phyloP scores from a whole-genome alignment of 306 rosid species.

The Prosopis cineraria region DNA sequence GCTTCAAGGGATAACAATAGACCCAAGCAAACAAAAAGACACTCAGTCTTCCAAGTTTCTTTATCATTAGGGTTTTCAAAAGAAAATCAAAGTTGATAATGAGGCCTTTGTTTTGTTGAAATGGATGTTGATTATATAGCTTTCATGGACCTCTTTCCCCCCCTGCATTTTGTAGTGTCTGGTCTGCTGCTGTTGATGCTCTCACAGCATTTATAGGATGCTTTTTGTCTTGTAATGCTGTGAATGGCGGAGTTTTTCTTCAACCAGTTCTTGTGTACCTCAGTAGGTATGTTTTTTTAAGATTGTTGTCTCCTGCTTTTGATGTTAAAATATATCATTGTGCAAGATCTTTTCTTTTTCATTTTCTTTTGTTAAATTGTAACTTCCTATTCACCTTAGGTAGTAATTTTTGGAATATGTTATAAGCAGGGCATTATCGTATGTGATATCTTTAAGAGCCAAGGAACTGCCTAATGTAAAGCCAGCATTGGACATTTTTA shows the following conservation, averaged over 20 bases:
- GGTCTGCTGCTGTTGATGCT: constrained; percentile 95
- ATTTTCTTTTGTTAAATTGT: constrained; percentile 9
- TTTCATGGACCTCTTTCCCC: constrained; percentile 1
- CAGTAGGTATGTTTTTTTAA: constrained; percentile 63
- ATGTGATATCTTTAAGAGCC: constrained; percentile 59
- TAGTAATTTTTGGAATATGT: constrained; percentile 36
- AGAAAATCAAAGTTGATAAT: constrained; percentile 6
- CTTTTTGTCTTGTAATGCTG: constrained; percentile 63
- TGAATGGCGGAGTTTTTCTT: constrained; percentile 66
- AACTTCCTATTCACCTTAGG: constrained; percentile 22
- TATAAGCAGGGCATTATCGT: constrained; percentile 80
- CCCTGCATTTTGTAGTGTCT: constrained; percentile 66
- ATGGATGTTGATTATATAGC: constrained; percentile 16
- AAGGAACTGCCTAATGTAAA: constrained; percentile 63
- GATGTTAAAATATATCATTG: not conserved
- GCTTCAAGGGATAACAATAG: not conserved
- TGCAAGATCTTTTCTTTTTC: not conserved
- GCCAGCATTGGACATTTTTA: constrained; percentile 67
- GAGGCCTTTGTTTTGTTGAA: not conserved
- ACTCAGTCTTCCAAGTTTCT: not conserved
- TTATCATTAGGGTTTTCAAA: constrained; percentile 15
- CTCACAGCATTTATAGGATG: constrained; percentile 84
- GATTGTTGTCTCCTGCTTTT: not conserved
- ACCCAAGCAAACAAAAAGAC: not conserved
- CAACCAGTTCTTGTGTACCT: constrained; percentile 92